Percentiles rank a stretch among this genome's conserved stretches.
Evolutionary conservation across 306 rosid genomes (phyloP).

Genomic region (Castanopsis chinensis): DNA sequence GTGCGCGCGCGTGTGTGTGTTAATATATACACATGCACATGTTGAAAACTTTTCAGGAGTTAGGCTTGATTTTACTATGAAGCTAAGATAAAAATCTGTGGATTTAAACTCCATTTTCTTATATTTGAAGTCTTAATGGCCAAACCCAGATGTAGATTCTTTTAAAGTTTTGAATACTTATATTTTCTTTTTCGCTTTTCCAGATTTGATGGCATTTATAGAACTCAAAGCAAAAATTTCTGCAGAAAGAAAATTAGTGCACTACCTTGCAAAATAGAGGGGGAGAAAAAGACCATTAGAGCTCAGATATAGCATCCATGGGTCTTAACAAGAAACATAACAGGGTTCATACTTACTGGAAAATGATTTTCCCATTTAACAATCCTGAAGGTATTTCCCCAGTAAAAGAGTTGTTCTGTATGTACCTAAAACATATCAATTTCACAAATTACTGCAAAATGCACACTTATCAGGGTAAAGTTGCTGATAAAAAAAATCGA

Average conservation of each 20-base stretch:
- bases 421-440: conserved; percentile 56
- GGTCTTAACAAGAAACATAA: neutral
- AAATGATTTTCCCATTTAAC: conserved; percentile 52
- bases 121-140: neutral
- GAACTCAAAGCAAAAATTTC: neutral
- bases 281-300: neutral
- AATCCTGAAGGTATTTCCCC: conserved; percentile 83
- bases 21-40: neutral
- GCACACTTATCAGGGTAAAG: conserved; percentile 1
- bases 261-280: neutral
- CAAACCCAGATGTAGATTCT: neutral
- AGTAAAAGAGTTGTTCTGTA: conserved; percentile 81
- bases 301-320: neutral
- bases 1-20: too few relatives aligned
- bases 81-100: neutral
- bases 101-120: neutral
- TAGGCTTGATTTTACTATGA: neutral
- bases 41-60: neutral
- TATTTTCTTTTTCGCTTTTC: neutral
- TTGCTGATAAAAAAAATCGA: neutral
- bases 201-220: neutral
- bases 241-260: neutral
- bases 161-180: neutral
- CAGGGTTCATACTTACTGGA: conserved; percentile 51
- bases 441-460: conserved; percentile 20